Base-by-base conservation (phyloP, 208 protist species). In the Blastocrithidia nonstop region DNA sequence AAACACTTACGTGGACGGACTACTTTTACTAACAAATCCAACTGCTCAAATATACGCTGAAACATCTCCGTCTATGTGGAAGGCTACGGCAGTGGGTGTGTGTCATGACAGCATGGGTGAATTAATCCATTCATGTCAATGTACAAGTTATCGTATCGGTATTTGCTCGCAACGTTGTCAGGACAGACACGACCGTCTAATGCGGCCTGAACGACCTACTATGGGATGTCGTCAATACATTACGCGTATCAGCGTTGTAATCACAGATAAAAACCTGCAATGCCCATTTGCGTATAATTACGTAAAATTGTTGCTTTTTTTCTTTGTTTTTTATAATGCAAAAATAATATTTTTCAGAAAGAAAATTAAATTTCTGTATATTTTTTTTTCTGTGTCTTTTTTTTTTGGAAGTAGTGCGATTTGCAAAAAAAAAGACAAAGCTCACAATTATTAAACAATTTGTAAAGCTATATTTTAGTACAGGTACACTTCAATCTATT, bases 51-150 rank as follows among this genome's bases (percentile, higher is more conserved):
- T 17, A 99, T 88, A 27, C 78, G 81, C 29, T 66, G 55, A 25
- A 96, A 69, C 88, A 95, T 95, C 64, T 96, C 84, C 54, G 88
- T 75, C 54, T 95, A 82, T 11, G 49, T 87, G 39, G 83, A 57
- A 0, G 84, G 87, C 44, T 87, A 62, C 28, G 75, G 65, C 24
- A 81, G 45, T 5, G 82, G 81, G 6, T 86, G 64, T 17, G 96
- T 96, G 44, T 98, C 95, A 70, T 99, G 98, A 37, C 91, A 96
- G 47, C 97, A 99, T 1, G 96, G 96, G 64, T 99, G 98, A 50
- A 99, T 98, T 26, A 99, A 63, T 6, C 94, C 93, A 57, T 99
- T 99, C 96, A 99, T 98, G 62, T 99, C 98, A 5, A 99, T 63
- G 72, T 99, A 99, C 0, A 99, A 67, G 69, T 98, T 98, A 73